Conservation (phyloP, 331 rosid genomes). For the Phaseolus coccineus region DNA sequence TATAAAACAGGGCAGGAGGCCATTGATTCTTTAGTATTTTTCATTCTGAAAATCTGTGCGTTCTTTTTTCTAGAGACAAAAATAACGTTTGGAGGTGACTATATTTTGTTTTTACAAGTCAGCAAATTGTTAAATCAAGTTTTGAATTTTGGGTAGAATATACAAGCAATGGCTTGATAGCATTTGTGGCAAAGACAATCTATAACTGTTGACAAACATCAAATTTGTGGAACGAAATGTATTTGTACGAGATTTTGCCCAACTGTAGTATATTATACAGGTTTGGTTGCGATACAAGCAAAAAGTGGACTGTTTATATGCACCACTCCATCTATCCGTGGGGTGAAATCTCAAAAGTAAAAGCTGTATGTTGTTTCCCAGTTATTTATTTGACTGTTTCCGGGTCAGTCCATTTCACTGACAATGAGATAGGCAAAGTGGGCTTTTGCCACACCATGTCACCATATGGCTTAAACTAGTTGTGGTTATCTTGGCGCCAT, state of each 20-base stretch:
- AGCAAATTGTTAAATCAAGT: background rate
- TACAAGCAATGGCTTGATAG: background rate
- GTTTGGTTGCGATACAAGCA: background rate
- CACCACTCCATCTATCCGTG: background rate
- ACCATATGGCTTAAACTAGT: constrained; percentile 36
- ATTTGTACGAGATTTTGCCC: background rate
- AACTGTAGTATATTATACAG: constrained; percentile 11
- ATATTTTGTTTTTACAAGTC: background rate
- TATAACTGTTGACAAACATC: constrained; percentile 7
- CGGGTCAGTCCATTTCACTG: constrained; percentile 1
- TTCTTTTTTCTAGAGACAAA: too few species aligned
- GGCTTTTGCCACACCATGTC: constrained; percentile 34
- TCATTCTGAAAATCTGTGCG: background rate
- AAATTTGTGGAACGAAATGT: background rate
- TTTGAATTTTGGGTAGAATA: background rate
- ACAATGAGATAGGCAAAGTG: constrained; percentile 4
- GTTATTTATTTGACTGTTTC: background rate
- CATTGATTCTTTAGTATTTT: too few species aligned
- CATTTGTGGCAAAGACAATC: background rate
- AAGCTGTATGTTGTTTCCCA: constrained; percentile 28
- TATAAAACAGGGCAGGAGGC: too few species aligned
- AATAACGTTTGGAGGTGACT: background rate
- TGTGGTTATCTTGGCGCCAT: constrained; percentile 11
- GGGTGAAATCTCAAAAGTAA: constrained; percentile 15
- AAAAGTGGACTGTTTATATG: background rate